Evolutionary conservation across 129 eudicot species (phyloP), one percentile per base, ranked within the genome.

Genomic region (Arctium minus): DNA sequence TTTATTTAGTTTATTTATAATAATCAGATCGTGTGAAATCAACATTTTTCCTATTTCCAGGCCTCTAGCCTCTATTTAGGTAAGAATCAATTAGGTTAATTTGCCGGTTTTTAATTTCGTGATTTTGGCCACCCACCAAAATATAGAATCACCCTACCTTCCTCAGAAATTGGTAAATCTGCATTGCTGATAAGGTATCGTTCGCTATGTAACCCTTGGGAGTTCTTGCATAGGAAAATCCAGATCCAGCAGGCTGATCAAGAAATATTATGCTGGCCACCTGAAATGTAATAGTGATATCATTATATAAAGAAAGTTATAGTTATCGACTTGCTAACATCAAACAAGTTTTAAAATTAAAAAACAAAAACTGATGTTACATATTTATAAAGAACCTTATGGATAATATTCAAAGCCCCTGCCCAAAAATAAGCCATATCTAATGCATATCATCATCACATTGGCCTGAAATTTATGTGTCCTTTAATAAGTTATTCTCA

Each of bases 191-290:
- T 50, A 79, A 48, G 1, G 76, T 73, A 42, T 85, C 87, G 31
- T 75, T 74, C 4, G 27, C 18, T 31, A 6, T 65, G 70, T 78
- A 82, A 73, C 78, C 27, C 53, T 79, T 56, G 11, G 67, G 44
- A 44, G 80, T 78, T 73, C 70, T 73, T n/a, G 86, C 80, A 50
- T 86, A 86, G 53, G 89, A 82, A 42, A 82, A 86, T 67, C 89
- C 89, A 48, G 83, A 3, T 5, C 81, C 74, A 27, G 70, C 86
- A 15, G 89, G 84, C 70, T 76, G 76, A 82, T 86, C 89, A 65
- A 86, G 12, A 68, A 78, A 86, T 15, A 86, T 73, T 27, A 86
- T 68, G 40, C 8, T 86, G 56, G 86, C 78, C 4, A 64, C 86
- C 89, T 86, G 62, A 65, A 75, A 48, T 60, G 44, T 22, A 29